phyloP scores from a whole-genome alignment of 176 grass and related monocot genomes.

The Triticum monococcum region DNA sequence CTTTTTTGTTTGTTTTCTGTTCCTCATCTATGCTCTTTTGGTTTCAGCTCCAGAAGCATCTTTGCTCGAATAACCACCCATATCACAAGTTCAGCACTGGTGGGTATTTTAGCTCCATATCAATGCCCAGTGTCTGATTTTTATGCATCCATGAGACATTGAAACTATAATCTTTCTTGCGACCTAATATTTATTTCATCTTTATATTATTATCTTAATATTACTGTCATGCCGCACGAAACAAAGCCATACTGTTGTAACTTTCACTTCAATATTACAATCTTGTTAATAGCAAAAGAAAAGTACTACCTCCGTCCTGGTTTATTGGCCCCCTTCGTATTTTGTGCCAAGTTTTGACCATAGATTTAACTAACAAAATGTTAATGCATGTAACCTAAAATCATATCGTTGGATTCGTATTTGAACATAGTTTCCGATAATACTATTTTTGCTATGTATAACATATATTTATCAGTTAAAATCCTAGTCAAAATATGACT shows the following conservation, averaged over 20 bases:
- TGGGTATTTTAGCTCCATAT: conserved; percentile 39
- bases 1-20: neutral
- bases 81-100: conserved; percentile 98
- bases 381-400: too few species aligned
- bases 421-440: too few species aligned
- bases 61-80: conserved; percentile 77
- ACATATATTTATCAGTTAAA: too few species aligned
- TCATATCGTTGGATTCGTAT: too few species aligned
- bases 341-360: too few species aligned
- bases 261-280: neutral
- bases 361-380: too few species aligned
- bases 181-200: neutral
- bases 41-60: conserved; percentile 94
- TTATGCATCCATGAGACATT: neutral
- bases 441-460: too few species aligned
- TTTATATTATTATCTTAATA: conserved; percentile 28
- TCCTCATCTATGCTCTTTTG: conserved; percentile 27
- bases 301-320: neutral
- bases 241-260: neutral
- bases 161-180: conserved; percentile 16
- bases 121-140: conserved; percentile 8
- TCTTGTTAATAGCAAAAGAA: conserved; percentile 16
- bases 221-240: neutral
- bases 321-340: too few species aligned
- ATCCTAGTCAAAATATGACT: too few species aligned